Conservation (phyloP, 352 stramenopile genomes). For the Pythium sukuiense region DNA sequence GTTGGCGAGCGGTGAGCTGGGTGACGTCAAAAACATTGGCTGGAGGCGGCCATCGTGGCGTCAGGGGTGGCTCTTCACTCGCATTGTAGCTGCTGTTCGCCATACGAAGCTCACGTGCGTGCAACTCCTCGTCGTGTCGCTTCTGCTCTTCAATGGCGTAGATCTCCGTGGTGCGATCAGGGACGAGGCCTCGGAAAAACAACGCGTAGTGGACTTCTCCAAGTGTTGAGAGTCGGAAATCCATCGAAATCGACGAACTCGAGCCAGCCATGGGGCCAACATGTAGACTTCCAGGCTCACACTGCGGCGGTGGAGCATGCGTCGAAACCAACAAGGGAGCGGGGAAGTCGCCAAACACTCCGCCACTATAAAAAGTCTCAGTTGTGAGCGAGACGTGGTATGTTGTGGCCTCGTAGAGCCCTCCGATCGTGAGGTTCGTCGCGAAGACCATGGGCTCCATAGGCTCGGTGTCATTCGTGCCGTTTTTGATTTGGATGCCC, state of each 20-base stretch:
- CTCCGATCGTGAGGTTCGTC: conserved; percentile 49
- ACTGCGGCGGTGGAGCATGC: conserved; percentile 43
- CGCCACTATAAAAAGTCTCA: conserved; percentile 54
- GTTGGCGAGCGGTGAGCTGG: conserved; percentile 38
- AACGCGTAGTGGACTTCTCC: conserved; percentile 76
- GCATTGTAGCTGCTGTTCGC: conserved; percentile 16
- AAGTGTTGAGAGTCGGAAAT: conserved; percentile 57
- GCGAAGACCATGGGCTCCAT: conserved; percentile 62
- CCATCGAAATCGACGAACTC: conserved; percentile 49
- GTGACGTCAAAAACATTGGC: conserved; percentile 46
- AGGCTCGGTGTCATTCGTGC: conserved; percentile 65
- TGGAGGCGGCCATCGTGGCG: conserved; percentile 44
- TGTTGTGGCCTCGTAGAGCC: conserved; percentile 44
- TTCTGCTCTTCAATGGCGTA: conserved; percentile 16
- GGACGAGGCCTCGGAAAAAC: conserved; percentile 58
- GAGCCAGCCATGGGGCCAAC: conserved; percentile 40
- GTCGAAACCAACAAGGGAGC: conserved; percentile 70
- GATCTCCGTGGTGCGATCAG: conserved; percentile 15
- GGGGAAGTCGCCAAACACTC: conserved; percentile 75
- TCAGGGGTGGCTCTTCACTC: conserved; percentile 24
- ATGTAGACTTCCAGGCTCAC: conserved; percentile 35
- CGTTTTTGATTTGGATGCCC: conserved; percentile 67
- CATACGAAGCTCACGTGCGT: conserved; percentile 7
- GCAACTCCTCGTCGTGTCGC: conserved; percentile 14
- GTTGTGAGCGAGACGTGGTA: conserved; percentile 83